Evolutionary conservation across 108 stramenopile genomes (phyloP).

Genomic region (Thalassiosira profunda): DNA sequence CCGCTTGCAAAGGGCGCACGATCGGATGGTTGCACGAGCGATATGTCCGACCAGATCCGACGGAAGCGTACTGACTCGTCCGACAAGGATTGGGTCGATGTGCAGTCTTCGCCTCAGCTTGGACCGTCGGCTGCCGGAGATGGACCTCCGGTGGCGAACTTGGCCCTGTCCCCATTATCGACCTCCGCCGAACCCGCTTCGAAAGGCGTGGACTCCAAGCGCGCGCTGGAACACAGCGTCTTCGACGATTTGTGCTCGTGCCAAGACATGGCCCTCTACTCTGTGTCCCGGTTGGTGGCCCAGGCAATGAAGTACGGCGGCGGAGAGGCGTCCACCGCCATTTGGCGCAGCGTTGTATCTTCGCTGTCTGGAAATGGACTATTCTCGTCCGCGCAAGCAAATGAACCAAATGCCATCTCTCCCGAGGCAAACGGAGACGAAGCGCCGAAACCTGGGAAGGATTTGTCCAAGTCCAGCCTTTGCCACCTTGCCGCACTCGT

Average conservation of each 20-base stretch:
- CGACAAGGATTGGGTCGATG: constrained; percentile 55
- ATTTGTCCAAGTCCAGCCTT: constrained; percentile 45
- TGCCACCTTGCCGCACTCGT: constrained; percentile 78
- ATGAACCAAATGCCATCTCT: not conserved
- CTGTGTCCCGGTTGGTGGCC: constrained; percentile 63
- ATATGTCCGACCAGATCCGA: constrained; percentile 8
- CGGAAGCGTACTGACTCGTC: constrained; percentile 34
- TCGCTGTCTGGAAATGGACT: constrained; percentile 25
- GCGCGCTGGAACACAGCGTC: constrained; percentile 14
- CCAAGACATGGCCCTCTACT: constrained; percentile 67
- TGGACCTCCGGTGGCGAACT: constrained; percentile 1
- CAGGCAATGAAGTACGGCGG: constrained; percentile 84
- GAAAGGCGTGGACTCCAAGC: not conserved
- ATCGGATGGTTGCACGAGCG: not conserved
- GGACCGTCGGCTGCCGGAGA: constrained; percentile 8
- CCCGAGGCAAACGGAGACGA: not conserved
- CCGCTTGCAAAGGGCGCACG: not conserved
- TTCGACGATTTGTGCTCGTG: constrained; percentile 50
- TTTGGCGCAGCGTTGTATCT: constrained; percentile 68
- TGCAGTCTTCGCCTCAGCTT: constrained; percentile 13
- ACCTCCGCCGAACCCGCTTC: not conserved
- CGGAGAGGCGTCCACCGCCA: constrained; percentile 74
- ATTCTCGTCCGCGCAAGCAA: constrained; percentile 2
- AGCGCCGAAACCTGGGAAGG: not conserved
- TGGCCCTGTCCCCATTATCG: not conserved